Evolutionary conservation across 495 filamentous ascomycete genomes (phyloP).

Genomic region (Poronia punctata): DNA sequence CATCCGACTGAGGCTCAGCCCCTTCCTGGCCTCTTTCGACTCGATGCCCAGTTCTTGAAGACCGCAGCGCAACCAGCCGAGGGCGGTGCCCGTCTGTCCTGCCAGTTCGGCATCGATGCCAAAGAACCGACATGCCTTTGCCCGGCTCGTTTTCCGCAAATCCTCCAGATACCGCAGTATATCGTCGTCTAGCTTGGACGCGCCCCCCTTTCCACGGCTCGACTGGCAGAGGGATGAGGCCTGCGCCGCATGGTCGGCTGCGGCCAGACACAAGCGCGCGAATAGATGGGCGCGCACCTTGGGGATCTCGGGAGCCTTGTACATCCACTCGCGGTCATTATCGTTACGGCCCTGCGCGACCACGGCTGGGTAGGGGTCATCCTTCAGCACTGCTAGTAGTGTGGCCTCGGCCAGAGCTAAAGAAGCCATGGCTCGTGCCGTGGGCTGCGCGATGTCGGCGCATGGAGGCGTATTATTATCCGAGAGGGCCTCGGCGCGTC

Average conservation of each 20-base stretch:
- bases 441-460: slow-evolving; percentile 56
- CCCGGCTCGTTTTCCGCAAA: slow-evolving; percentile 63
- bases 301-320: slow-evolving; percentile 73
- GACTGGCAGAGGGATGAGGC: slow-evolving; percentile 47
- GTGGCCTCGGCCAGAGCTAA: slow-evolving; percentile 84
- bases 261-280: slow-evolving; percentile 77
- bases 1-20: slow-evolving; percentile 54
- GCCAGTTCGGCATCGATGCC: slow-evolving; percentile 80
- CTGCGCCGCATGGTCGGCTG: slow-evolving; percentile 58
- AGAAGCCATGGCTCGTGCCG: slow-evolving; percentile 62
- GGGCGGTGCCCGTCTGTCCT: slow-evolving; percentile 70
- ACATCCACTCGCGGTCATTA: slow-evolving; percentile 88
- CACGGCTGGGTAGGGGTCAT: slow-evolving; percentile 81
- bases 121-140: slow-evolving; percentile 82
- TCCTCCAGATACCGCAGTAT: slow-evolving; percentile 67
- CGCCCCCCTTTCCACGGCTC: slow-evolving; percentile 17
- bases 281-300: slow-evolving; percentile 84
- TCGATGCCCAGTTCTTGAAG: slow-evolving; percentile 61
- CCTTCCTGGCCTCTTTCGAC: slow-evolving; percentile 36
- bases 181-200: slow-evolving; percentile 51
- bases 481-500: slow-evolving; percentile 30
- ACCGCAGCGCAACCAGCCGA: slow-evolving; percentile 75
- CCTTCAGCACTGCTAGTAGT: slow-evolving; percentile 80
- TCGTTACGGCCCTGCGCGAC: slow-evolving; percentile 70
- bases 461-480: slow-evolving; percentile 30